Percentiles rank a stretch among this genome's conserved stretches.
Evolutionary conservation across 352 stramenopile genomes (phyloP).

Genomic region (Pythium utonaiense): DNA sequence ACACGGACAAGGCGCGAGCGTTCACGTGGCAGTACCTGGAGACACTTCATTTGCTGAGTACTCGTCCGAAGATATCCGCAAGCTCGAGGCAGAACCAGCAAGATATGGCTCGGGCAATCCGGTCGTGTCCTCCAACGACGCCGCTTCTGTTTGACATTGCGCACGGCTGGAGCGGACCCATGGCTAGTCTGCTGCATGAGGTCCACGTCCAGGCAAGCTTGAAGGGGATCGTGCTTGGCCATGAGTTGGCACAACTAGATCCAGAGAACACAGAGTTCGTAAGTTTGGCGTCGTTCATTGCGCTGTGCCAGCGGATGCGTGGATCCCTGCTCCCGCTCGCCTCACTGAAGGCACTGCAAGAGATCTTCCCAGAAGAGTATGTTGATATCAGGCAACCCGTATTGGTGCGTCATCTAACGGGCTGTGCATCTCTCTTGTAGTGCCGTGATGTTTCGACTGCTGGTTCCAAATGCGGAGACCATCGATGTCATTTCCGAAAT

Average conservation of each 20-base stretch:
- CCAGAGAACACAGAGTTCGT: constrained; percentile 13
- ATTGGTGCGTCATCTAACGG: neutral
- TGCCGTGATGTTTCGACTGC: constrained; percentile 5
- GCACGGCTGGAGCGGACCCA: constrained; percentile 35
- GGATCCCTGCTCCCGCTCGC: neutral
- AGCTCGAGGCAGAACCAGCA: neutral
- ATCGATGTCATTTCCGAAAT: constrained; percentile 10
- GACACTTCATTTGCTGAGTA: constrained; percentile 28
- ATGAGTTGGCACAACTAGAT: constrained; percentile 27
- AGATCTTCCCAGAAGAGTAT: constrained; percentile 11
- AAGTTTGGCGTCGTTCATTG: constrained; percentile 20
- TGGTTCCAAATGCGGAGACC: constrained; percentile 14
- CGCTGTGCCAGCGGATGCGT: constrained; percentile 20
- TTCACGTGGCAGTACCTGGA: constrained; percentile 54
- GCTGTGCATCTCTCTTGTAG: neutral
- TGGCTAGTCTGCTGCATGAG: constrained; percentile 43
- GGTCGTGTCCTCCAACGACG: constrained; percentile 16
- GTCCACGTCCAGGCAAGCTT: constrained; percentile 26
- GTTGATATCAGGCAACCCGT: neutral
- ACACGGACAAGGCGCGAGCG: constrained; percentile 26
- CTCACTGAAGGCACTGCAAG: neutral
- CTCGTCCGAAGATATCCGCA: neutral
- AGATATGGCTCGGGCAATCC: constrained; percentile 25
- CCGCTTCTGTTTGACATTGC: constrained; percentile 32
- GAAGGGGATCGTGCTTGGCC: constrained; percentile 22